Evolutionary conservation across 129 eudicot species (phyloP).

Genomic region (Chrysanthemum lavandulifolium): DNA sequence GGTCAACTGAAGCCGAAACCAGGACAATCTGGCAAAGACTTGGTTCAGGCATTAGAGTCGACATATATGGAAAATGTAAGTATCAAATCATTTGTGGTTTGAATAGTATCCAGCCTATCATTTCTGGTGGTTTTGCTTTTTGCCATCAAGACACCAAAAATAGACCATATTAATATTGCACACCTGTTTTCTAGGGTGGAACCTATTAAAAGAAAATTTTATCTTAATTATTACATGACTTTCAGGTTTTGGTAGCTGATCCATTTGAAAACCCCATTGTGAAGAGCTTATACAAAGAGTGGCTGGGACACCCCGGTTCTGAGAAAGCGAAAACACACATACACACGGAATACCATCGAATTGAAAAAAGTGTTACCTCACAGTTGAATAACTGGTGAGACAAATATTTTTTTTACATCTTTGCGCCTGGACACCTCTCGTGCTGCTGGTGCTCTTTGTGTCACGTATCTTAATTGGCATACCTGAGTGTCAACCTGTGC

Average conservation of each 20-base stretch:
- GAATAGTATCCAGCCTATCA: not conserved
- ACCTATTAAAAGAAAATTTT: not conserved
- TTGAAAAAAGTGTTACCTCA: slow-evolving; percentile 68
- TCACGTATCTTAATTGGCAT: not conserved
- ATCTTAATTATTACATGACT: not conserved
- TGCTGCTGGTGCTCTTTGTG: slow-evolving; percentile 7
- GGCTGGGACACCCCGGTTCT: slow-evolving; percentile 89
- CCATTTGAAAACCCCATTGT: slow-evolving; percentile 70
- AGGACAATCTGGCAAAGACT: slow-evolving; percentile 84
- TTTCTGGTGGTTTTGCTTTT: not conserved
- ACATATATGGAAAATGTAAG: slow-evolving; percentile 76
- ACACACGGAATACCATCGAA: slow-evolving; percentile 82
- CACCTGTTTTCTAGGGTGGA: not conserved
- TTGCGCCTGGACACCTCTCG: not conserved
- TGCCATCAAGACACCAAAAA: not conserved
- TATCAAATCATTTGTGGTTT: slow-evolving; percentile 2
- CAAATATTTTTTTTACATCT: not conserved
- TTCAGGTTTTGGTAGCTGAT: slow-evolving; percentile 61
- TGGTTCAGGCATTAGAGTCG: slow-evolving; percentile 68
- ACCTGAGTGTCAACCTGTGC: too few relatives aligned
- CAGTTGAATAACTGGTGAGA: slow-evolving; percentile 80
- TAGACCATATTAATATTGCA: not conserved
- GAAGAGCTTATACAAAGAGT: slow-evolving; percentile 56
- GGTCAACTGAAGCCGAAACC: slow-evolving; percentile 89
- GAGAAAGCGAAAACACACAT: slow-evolving; percentile 64